phyloP scores from a whole-genome alignment of 805 yeast species.

The Metschnikowia dekortorum region DNA sequence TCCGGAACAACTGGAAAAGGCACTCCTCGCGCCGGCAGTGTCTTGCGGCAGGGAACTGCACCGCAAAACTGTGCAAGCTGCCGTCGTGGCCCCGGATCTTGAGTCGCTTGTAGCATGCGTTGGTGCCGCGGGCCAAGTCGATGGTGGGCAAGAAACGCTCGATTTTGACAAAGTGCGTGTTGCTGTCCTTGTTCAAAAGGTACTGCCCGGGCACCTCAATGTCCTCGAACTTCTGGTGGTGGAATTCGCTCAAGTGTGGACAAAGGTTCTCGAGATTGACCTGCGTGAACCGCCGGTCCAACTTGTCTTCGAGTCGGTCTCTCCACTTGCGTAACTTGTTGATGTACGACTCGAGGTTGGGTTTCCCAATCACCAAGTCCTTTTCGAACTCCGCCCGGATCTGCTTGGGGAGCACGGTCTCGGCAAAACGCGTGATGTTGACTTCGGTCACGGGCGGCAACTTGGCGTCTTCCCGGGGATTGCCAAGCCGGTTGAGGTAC shows the following conservation, averaged over 20 bases:
- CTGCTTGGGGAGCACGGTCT: constrained; percentile 84
- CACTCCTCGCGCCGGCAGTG: constrained; percentile 96
- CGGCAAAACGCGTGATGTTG: constrained; percentile 84
- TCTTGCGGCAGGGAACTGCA: constrained; percentile 96
- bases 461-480: constrained; percentile 82
- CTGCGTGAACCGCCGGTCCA: constrained; percentile 76
- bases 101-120: constrained; percentile 83
- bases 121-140: constrained; percentile 84
- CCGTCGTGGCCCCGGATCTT: constrained; percentile 94
- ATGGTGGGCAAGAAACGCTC: constrained; percentile 88
- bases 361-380: constrained; percentile 83
- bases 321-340: constrained; percentile 86
- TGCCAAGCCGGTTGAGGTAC: constrained; percentile 77
- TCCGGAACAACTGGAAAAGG: constrained; percentile 84
- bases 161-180: constrained; percentile 86
- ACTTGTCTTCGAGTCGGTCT: constrained; percentile 83
- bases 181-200: constrained; percentile 79
- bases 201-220: constrained; percentile 98
- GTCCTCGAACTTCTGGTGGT: constrained; percentile 96
- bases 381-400: constrained; percentile 85
- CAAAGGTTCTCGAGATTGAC: constrained; percentile 86
- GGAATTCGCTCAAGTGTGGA: constrained; percentile 95
- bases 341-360: constrained; percentile 84
- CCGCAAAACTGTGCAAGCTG: constrained; percentile 84
- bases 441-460: constrained; percentile 90